Percentiles rank a stretch among this genome's conserved stretches.
phyloP scores from a whole-genome alignment of 2,329 filamentous ascomycete species.

The Microsporum ferrugineum region DNA sequence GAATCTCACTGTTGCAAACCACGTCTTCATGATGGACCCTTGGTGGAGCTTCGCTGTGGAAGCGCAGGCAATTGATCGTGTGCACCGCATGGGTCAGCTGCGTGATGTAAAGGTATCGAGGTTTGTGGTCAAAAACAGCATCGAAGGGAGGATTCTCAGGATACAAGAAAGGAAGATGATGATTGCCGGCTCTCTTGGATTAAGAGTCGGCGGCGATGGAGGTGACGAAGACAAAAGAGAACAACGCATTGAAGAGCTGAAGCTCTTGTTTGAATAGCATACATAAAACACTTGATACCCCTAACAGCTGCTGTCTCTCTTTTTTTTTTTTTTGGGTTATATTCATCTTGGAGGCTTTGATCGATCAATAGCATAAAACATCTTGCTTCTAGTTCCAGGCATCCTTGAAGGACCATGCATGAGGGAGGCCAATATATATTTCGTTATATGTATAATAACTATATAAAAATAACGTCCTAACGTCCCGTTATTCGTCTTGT shows the following conservation, averaged over 20 bases:
- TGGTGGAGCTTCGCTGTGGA: constrained; percentile 99
- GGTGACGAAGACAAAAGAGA: constrained; percentile 84
- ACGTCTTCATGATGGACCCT: constrained; percentile 98
- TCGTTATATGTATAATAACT: too few species aligned
- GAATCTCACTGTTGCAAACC: constrained; percentile 76
- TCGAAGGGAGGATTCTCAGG: constrained; percentile 87
- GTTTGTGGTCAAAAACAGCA: constrained; percentile 81
- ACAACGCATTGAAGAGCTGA: constrained; percentile 86
- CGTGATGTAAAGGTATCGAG: constrained; percentile 73
- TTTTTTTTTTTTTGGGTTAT: neutral
- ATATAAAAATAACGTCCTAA: too few species aligned
- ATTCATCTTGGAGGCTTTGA: neutral
- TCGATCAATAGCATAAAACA: neutral
- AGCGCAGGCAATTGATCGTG: constrained; percentile 91
- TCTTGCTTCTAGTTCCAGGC: neutral
- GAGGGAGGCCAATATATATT: neutral
- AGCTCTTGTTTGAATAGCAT: constrained; percentile 57
- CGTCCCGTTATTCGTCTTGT: neutral
- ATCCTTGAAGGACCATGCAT: neutral
- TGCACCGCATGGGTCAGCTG: constrained; percentile 92
- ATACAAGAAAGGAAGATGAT: constrained; percentile 83
- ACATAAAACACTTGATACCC: neutral
- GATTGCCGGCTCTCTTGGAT: constrained; percentile 84
- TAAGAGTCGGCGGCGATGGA: constrained; percentile 87
- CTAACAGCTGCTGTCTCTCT: neutral